Base-by-base conservation (phyloP, 176 grass and related monocot genomes). In the Thinopyrum elongatum region DNA sequence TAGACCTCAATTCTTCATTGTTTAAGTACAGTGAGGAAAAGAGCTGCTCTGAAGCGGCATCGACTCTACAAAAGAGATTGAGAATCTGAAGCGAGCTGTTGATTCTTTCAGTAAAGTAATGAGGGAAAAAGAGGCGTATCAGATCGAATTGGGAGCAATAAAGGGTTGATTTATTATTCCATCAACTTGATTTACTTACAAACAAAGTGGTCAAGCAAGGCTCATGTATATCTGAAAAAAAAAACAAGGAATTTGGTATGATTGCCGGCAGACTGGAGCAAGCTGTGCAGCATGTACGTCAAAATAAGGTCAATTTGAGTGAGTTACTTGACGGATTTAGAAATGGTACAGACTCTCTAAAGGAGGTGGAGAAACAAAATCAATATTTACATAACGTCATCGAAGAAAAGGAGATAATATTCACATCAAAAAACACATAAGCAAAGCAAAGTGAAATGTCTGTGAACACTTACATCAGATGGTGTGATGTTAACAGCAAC, bases 351-450 rank as follows among this genome's bases (percentile, higher is more conserved):
- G 46, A 81, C 55, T 70, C 46, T 85, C 16, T 71, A 57, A 86
- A 89, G 69, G 44, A 91, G 67, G 15, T 53, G 44, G 89, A 85
- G 64, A 84, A 89, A 81, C 77, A 94, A 68, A 89, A 89, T 12
- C 68, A 81, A 27, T 28, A 51, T 65, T 84, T 94, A 29, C 65
- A 51, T 69, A 25, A 35, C 11, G 25, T 75, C 39, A 42, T 89
- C 14, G 80, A 84, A 91, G 86, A 94, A 81, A 94, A 91, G 33
- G 81, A 91, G 66, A 87, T 78, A 57, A 61, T 4, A 80, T 34
- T 82, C 60, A 80, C 42, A 46, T 46, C 42, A 46, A 46, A n/a
- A n/a, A n/a, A n/a, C n/a, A n/a, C n/a, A n/a, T n/a, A n/a, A n/a
- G n/a, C n/a, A n/a, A n/a, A n/a, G n/a, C n/a, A n/a, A n/a, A n/a